These are phyloP conservation scores for Bryoerythrophyllum caledonicum DNA, from an alignment of 225 moss, liverwort and hornwort species.

Conservation along the genomic window DNA sequence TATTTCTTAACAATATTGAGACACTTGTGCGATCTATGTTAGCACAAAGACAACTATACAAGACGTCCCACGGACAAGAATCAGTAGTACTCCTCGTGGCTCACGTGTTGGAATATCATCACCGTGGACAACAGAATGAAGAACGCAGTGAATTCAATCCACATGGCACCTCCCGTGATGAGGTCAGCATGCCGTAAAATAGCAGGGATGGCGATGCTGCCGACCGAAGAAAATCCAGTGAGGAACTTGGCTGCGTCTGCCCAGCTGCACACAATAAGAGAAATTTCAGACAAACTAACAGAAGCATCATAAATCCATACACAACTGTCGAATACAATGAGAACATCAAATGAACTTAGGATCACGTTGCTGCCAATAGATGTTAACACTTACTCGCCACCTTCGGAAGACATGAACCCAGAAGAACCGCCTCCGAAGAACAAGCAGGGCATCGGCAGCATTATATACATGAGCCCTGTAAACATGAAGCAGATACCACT, in stretches of 20 bases:
- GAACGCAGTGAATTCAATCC: constrained; percentile 85
- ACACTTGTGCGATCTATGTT: constrained; percentile 1
- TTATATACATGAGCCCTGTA: constrained; percentile 93
- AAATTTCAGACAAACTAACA: not conserved
- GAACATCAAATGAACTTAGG: not conserved
- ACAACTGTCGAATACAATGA: not conserved
- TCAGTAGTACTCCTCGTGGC: constrained; percentile 68
- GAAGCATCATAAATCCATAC: constrained; percentile 5
- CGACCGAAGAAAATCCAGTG: constrained; percentile 91
- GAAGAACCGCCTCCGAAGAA: constrained; percentile 81
- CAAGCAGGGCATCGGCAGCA: constrained; percentile 99
- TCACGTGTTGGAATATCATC: constrained; percentile 75
- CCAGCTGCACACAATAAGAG: constrained; percentile 54
- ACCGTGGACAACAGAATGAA: constrained; percentile 80
- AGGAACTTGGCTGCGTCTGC: constrained; percentile 88
- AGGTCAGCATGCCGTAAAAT: constrained; percentile 87
- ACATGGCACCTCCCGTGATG: constrained; percentile 90
- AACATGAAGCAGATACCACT: not conserved
- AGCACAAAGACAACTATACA: constrained; percentile 30
- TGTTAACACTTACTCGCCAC: constrained; percentile 66
- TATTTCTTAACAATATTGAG: constrained; percentile 11
- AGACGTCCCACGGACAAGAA: constrained; percentile 3
- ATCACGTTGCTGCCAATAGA: constrained; percentile 6
- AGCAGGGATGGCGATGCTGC: constrained; percentile 92
- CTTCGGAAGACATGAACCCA: constrained; percentile 66